Percentiles rank a stretch among this genome's conserved stretches.
phyloP scores from a whole-genome alignment of 2,329 filamentous ascomycete genomes.

The Pestalotiopsis sp. region DNA sequence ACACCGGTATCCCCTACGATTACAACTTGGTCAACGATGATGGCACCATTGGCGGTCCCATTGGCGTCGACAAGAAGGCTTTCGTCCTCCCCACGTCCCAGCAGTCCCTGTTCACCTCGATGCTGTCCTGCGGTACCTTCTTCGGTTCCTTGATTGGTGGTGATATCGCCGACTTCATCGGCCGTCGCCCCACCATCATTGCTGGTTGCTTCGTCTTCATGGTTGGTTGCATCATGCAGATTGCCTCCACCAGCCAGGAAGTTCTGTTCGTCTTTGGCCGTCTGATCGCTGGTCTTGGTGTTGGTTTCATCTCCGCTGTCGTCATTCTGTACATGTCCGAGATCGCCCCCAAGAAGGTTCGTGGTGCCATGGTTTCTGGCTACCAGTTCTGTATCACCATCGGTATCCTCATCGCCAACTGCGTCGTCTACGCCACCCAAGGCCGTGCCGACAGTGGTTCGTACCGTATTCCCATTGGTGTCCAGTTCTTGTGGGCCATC shows the following conservation, averaged over 20 bases:
- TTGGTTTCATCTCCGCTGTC: slow-evolving; percentile 69
- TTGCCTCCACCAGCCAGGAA: slow-evolving; percentile 50
- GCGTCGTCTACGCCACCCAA: slow-evolving; percentile 68
- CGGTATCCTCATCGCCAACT: slow-evolving; percentile 69
- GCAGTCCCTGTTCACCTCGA: slow-evolving; percentile 66
- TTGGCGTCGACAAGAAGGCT: slow-evolving; percentile 24
- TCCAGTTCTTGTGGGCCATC: slow-evolving; percentile 61
- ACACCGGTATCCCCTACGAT: slow-evolving; percentile 38
- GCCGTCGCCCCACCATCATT: slow-evolving; percentile 61
- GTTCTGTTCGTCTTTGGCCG: slow-evolving; percentile 64
- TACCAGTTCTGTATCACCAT: slow-evolving; percentile 81
- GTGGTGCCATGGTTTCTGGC: slow-evolving; percentile 71
- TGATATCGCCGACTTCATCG: slow-evolving; percentile 66
- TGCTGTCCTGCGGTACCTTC: slow-evolving; percentile 67
- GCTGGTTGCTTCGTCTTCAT: slow-evolving; percentile 61
- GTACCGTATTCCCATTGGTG: slow-evolving; percentile 71
- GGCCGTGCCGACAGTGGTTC: slow-evolving; percentile 59
- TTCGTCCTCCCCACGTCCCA: slow-evolving; percentile 47
- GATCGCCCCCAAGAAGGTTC: slow-evolving; percentile 60
- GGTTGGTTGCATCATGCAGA: slow-evolving; percentile 61
- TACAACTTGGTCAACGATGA: slow-evolving; percentile 12
- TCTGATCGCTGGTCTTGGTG: slow-evolving; percentile 65
- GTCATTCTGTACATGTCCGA: slow-evolving; percentile 74
- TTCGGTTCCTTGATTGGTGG: slow-evolving; percentile 66
- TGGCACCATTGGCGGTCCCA: slow-evolving; percentile 19